A percentile compares a stretch with the other conserved stretches of the same genome.
phyloP scores from a whole-genome alignment of 2,329 filamentous ascomycete genomes.

The Botrytis paeoniae region DNA sequence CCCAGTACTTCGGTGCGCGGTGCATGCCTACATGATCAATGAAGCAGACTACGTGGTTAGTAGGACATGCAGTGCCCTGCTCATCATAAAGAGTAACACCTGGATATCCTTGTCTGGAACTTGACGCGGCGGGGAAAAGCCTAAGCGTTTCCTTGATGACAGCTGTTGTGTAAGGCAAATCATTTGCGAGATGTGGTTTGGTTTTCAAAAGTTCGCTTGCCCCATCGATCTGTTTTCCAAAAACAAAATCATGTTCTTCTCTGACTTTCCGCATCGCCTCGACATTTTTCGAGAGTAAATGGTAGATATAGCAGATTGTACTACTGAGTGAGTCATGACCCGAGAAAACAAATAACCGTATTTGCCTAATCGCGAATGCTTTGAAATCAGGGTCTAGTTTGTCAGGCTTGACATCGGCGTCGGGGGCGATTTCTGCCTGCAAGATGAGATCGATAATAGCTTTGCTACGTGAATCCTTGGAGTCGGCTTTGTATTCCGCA shows the following conservation, averaged over 20 bases:
- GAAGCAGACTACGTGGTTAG: not conserved
- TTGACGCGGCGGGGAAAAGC: not conserved
- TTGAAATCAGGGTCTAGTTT: not conserved
- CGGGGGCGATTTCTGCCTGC: not conserved
- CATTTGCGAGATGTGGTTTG: slow-evolving; percentile 24
- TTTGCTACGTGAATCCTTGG: slow-evolving; percentile 1
- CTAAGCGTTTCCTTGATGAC: slow-evolving; percentile 27
- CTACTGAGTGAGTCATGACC: slow-evolving; percentile 30
- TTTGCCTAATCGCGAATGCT: not conserved
- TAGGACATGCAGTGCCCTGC: not conserved
- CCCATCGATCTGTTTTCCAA: slow-evolving; percentile 23
- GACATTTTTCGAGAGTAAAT: slow-evolving; percentile 25
- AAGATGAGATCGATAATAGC: slow-evolving; percentile 18
- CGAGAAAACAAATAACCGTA: slow-evolving; percentile 29
- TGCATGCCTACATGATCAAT: not conserved
- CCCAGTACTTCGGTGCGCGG: slow-evolving; percentile 37
- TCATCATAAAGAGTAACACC: not conserved
- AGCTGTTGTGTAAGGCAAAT: slow-evolving; percentile 25
- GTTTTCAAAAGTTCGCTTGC: slow-evolving; percentile 10
- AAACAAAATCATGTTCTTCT: slow-evolving; percentile 27
- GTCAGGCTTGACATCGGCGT: not conserved
- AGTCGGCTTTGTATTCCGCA: slow-evolving; percentile 9
- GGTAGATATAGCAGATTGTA: slow-evolving; percentile 22
- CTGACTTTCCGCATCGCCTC: slow-evolving; percentile 21
- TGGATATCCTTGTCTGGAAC: not conserved